A percentile compares a stretch with the other conserved stretches of the same genome.
These are phyloP conservation scores for Exophiala aquamarina DNA, from an alignment of 2,329 filamentous ascomycete species.

Conservation along the genomic window DNA sequence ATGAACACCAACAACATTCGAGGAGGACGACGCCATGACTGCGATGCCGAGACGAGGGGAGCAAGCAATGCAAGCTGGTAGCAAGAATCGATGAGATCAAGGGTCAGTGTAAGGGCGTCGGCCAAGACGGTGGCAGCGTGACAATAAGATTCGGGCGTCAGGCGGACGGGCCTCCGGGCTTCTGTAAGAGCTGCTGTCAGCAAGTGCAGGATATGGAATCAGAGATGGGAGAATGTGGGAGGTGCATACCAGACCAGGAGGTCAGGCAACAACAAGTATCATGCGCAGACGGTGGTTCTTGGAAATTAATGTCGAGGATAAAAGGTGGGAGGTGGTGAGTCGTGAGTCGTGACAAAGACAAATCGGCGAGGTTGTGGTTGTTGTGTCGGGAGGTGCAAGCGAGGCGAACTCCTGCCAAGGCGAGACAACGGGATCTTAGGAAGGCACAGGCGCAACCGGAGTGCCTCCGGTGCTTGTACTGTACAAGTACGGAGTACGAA, in stretches of 20 bases:
- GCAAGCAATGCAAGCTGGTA: not conserved
- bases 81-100: not conserved
- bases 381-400: too few relatives aligned
- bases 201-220: not conserved
- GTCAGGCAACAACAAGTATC: not conserved
- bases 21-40: constrained; percentile 79
- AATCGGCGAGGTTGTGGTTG: too few relatives aligned
- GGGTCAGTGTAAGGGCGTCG: not conserved
- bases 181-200: not conserved
- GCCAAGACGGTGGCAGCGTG: not conserved
- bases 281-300: not conserved
- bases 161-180: constrained; percentile 1
- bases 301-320: too few relatives aligned
- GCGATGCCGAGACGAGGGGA: not conserved
- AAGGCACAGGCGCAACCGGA: not conserved
- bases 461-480: too few relatives aligned
- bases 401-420: constrained; percentile 1
- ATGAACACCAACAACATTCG: constrained; percentile 97
- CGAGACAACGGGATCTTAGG: not conserved
- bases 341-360: too few relatives aligned
- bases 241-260: not conserved
- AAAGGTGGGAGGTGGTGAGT: too few relatives aligned
- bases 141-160: not conserved
- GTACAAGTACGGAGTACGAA: too few relatives aligned
- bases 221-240: not conserved